A percentile compares a stretch with the other conserved stretches of the same genome.
These are phyloP conservation scores for Tetraselmis chui DNA, from an alignment of 139 green algal genomes.

Conservation along the genomic window DNA sequence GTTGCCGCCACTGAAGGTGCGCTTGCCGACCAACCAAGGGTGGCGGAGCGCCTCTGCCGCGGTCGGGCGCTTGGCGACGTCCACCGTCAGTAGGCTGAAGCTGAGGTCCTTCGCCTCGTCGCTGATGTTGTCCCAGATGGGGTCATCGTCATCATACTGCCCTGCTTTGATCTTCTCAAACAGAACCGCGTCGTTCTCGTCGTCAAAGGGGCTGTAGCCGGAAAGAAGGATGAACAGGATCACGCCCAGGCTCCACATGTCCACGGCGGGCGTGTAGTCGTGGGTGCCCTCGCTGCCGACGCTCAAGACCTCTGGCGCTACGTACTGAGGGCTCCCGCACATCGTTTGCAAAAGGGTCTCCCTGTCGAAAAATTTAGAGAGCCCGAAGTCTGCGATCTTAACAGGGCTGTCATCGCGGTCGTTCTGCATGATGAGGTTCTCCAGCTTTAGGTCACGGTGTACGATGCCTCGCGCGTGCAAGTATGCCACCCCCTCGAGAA, in stretches of 20 bases:
- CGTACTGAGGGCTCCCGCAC: conserved; percentile 44
- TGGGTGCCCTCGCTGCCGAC: conserved; percentile 31
- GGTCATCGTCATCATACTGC: conserved; percentile 69
- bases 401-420: conserved; percentile 49
- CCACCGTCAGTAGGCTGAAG: conserved; percentile 48
- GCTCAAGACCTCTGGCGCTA: conserved; percentile 48
- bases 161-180: conserved; percentile 76
- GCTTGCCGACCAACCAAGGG: conserved; percentile 46
- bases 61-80: conserved; percentile 53
- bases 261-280: conserved; percentile 47
- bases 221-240: conserved; percentile 61
- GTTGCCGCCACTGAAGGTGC: neutral
- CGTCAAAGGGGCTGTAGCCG: conserved; percentile 68
- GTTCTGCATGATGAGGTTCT: conserved; percentile 79
- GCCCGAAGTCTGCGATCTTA: conserved; percentile 79
- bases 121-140: conserved; percentile 67
- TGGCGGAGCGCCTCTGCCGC: conserved; percentile 63
- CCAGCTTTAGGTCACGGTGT: conserved; percentile 76
- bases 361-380: conserved; percentile 66
- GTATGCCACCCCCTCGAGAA: conserved; percentile 64
- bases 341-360: conserved; percentile 70
- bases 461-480: conserved; percentile 66
- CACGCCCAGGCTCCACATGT: conserved; percentile 78
- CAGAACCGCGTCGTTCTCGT: conserved; percentile 67
- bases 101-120: conserved; percentile 62